Percentiles rank a stretch among this genome's conserved stretches.
Evolutionary conservation across 371 early-diverging fungal species (phyloP).

Genomic region (Mortierella sp.): DNA sequence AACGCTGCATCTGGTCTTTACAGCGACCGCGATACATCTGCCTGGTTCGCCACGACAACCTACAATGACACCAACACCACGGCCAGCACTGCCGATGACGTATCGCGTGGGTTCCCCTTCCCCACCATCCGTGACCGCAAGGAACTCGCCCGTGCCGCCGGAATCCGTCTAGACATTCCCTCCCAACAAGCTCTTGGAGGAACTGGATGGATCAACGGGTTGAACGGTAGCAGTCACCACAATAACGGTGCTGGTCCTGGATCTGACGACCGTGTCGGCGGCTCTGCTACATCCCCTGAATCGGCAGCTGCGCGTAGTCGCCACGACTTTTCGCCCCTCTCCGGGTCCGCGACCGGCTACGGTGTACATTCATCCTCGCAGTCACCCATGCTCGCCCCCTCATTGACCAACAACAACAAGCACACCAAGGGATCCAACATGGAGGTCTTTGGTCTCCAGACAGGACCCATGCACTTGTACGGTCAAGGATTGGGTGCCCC

Average conservation of each 20-base stretch:
- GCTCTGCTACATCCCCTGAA: conserved; percentile 38
- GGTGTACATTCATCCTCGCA: conserved; percentile 21
- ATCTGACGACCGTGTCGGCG: conserved; percentile 39
- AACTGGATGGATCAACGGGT: conserved; percentile 26
- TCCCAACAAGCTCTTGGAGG: conserved; percentile 18
- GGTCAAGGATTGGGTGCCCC: conserved; percentile 16
- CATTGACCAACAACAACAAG: neutral
- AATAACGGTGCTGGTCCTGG: neutral
- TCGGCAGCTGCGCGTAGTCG: conserved; percentile 18
- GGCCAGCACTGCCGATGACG: neutral
- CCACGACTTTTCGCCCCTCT: conserved; percentile 26
- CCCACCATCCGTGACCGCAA: conserved; percentile 48
- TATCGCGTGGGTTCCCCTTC: conserved; percentile 47
- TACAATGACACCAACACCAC: conserved; percentile 9
- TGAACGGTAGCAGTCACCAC: conserved; percentile 20
- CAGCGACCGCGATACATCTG: conserved; percentile 44
- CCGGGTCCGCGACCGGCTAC: neutral
- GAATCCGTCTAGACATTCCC: conserved; percentile 49
- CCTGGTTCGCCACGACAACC: conserved; percentile 31
- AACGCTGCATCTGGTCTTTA: conserved; percentile 19
- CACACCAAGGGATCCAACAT: conserved; percentile 9
- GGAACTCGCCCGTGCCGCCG: conserved; percentile 34
- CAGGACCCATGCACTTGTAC: conserved; percentile 17
- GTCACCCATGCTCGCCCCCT: conserved; percentile 22
- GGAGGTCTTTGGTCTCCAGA: conserved; percentile 20